These are phyloP conservation scores for Phytophthora aleatoria DNA, from an alignment of 352 stramenopile genomes.

Conservation along the genomic window DNA sequence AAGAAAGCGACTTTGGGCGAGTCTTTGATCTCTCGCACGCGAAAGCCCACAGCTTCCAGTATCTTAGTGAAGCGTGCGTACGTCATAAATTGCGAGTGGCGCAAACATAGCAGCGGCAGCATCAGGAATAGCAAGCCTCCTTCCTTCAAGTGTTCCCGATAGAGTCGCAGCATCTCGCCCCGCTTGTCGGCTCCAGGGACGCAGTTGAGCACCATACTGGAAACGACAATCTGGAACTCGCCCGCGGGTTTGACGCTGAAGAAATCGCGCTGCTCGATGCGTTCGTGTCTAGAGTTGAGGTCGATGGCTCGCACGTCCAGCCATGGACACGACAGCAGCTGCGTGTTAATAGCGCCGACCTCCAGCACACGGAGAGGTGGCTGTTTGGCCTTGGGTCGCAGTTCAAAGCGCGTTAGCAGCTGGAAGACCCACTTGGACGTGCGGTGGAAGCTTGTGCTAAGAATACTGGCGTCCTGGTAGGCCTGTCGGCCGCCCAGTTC, in stretches of 20 bases:
- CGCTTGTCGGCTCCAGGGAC: conserved; percentile 90
- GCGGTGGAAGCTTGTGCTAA: conserved; percentile 94
- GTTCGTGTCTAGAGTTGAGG: conserved; percentile 90
- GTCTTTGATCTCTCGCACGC: conserved; percentile 72
- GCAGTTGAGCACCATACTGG: conserved; percentile 97
- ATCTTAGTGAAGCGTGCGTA: conserved; percentile 70
- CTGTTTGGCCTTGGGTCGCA: conserved; percentile 76
- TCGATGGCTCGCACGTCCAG: conserved; percentile 95
- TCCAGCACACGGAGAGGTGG: conserved; percentile 65
- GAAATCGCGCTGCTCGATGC: conserved; percentile 93
- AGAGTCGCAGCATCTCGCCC: conserved; percentile 76
- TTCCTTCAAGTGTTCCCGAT: conserved; percentile 59
- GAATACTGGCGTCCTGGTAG: conserved; percentile 95
- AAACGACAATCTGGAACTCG: conserved; percentile 92
- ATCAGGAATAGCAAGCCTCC: conserved; percentile 73
- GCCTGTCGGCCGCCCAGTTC: conserved; percentile 89
- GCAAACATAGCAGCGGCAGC: conserved; percentile 75
- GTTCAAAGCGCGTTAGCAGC: conserved; percentile 79
- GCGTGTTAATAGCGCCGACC: conserved; percentile 96
- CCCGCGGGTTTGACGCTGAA: conserved; percentile 75
- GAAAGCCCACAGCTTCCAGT: conserved; percentile 72
- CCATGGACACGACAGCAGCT: conserved; percentile 94
- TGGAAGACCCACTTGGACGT: conserved; percentile 96
- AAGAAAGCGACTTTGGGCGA: conserved; percentile 86
- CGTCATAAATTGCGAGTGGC: conserved; percentile 81